Base-by-base conservation (phyloP, 2,329 filamentous ascomycete genomes). In the Pezicula neosporulosa region DNA sequence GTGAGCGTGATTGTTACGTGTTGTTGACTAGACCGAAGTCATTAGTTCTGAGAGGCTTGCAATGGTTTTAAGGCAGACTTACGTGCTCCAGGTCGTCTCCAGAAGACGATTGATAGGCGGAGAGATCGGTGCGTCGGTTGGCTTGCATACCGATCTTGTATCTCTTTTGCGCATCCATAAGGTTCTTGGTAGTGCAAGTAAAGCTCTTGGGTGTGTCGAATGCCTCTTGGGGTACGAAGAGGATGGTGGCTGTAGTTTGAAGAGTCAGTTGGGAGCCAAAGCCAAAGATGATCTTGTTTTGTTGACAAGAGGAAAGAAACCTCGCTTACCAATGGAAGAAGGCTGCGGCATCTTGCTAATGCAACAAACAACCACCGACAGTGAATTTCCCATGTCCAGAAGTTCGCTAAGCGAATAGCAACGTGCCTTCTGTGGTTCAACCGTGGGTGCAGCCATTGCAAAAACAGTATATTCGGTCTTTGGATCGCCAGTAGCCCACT, bases 351-450 rank as follows among this genome's bases (percentile, higher is more conserved):
- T 49, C 19, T 61, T 62, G 10, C 53, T 44, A 18, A 66, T 43
- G n/a, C 55, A 43, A 39, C 52, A 61, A 37, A 39, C 53, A 28
- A 63, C 47, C 18, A 59, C 36, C 3, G 61, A 53, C 48, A 65
- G 59, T 7, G 59, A 56, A 24, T 27, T 53, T 51, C 58, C 59
- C 50, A 67, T 28, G 19, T 43, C 19, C n/a, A 66, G 50, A 46
- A 67, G 49, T 48, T 66, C 61, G 18, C 57, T 54, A 21, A 53
- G 30, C 5, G 53, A 39, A 52, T 66, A 67, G 30, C 58, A 56
- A 39, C 48, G 55, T 27, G 49, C 37, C 13, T 47, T 44, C 19
- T 38, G 21, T 18, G 43, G 19, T 36, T 43, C 21, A 21, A 42
- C 36, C 56, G 30, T 45, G 12, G 44, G 37, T 39, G 37, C n/a